A percentile compares a stretch with the other conserved stretches of the same genome.
phyloP scores from a whole-genome alignment of 495 filamentous ascomycete species.

The Tetracladium setigerum region DNA sequence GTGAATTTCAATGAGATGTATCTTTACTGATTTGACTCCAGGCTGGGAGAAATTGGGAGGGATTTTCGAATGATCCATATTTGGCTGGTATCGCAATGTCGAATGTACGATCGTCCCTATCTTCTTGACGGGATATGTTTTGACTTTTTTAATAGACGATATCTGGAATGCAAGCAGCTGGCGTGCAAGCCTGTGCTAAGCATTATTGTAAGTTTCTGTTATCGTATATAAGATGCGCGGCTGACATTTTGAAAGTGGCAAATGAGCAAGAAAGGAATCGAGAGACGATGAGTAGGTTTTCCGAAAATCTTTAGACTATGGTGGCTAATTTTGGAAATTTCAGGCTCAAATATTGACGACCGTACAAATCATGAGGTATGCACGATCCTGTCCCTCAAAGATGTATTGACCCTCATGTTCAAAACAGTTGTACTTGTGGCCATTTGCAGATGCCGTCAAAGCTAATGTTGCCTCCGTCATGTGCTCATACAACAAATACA shows the following conservation, averaged over 20 bases:
- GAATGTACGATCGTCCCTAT: slow-evolving; percentile 11
- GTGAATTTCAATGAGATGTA: neutral
- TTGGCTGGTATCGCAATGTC: slow-evolving; percentile 66
- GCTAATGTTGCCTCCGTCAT: slow-evolving; percentile 78
- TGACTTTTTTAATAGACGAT: slow-evolving; percentile 42
- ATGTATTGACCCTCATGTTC: too few species aligned
- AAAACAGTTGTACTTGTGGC: slow-evolving; percentile 71
- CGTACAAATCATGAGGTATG: slow-evolving; percentile 73
- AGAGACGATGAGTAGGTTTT: neutral
- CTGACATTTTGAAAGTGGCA: too few species aligned
- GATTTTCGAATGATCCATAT: slow-evolving; percentile 67
- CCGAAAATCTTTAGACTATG: neutral
- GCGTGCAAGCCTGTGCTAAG: slow-evolving; percentile 76
- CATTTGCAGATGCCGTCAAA: slow-evolving; percentile 66
- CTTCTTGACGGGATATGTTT: neutral
- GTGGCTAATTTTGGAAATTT: slow-evolving; percentile 59
- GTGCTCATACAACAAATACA: slow-evolving; percentile 88
- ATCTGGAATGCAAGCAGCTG: slow-evolving; percentile 72
- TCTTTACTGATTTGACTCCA: neutral
- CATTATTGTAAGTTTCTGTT: slow-evolving; percentile 43
- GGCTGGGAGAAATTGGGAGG: slow-evolving; percentile 69
- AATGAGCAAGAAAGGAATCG: too few species aligned
- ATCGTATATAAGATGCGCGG: too few species aligned
- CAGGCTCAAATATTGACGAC: slow-evolving; percentile 74
- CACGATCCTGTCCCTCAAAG: too few species aligned